Base-by-base conservation (phyloP, 148 eudicot genomes). In the Arctostaphylos glauca region DNA sequence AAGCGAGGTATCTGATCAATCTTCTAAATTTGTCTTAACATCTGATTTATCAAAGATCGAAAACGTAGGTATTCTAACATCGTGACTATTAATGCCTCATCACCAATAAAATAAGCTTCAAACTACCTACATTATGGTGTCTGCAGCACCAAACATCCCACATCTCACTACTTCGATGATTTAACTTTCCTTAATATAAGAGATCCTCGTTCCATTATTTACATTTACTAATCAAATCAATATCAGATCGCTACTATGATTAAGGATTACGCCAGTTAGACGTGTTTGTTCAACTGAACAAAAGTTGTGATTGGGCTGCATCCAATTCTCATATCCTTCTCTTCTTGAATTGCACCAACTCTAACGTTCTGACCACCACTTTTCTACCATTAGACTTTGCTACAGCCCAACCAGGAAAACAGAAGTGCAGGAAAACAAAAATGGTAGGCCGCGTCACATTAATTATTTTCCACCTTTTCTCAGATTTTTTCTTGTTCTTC, bases 241-340 rank as follows among this genome's bases (percentile, higher is more conserved):
- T 14, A 48, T 9, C 52, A 10, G 44, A 23, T 50, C 48, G 5
- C 3, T 9, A 5, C 38, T 14, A 48, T 9, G 77, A 4, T 8
- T 76, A 23, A 23, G 55, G 44, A 77, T 74, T 49, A 68, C 10
- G 60, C 47, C 67, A 41, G n/a, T 21, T 79, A 23, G 73, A 60
- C 8, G 46, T 60, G 6, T 15, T 52, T 52, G 54, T 50, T 23
- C 44, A 48, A 44, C 8, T 49, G 54, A 55, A 67, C 5, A 80
- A 80, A 25, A 80, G 58, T 47, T 25, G 59, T 21, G 44, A 25
- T 25, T 80, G 82, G 21, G 64, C 13, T 44, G 41, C 72, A 60
- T 47, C 12, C 52, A 78, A 9, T 79, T 60, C 71, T 43, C 31
- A 60, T 79, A 59, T 79, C 71, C 38, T n/a, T 48, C 38, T n/a